phyloP scores from a whole-genome alignment of 2,329 filamentous ascomycete genomes.

The Claviceps purpurea region DNA sequence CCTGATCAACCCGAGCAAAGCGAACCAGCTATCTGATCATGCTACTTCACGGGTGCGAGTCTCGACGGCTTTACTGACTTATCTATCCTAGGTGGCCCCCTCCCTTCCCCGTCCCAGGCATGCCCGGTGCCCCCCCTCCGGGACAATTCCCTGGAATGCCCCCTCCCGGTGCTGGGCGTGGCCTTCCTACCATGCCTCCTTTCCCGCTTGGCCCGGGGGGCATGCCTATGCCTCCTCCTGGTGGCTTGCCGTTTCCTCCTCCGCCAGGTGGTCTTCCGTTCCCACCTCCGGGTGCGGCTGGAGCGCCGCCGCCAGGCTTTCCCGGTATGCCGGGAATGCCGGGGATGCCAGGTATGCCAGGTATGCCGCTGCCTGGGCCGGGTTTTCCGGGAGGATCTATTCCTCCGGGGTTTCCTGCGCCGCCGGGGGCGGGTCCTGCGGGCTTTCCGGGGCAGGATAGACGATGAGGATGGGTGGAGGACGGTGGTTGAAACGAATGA shows the following conservation, averaged over 20 bases:
- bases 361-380: slow-evolving; percentile 27
- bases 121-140: slow-evolving; percentile 28
- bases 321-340: slow-evolving; percentile 12
- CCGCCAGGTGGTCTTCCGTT: slow-evolving; percentile 23
- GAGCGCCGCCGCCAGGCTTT: slow-evolving; percentile 17
- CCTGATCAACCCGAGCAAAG: neutral
- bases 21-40: no score
- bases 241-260: slow-evolving; percentile 27
- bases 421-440: neutral
- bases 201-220: slow-evolving; percentile 24
- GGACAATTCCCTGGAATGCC: slow-evolving; percentile 26
- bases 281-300: slow-evolving; percentile 21
- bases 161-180: slow-evolving; percentile 33
- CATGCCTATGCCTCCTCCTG: slow-evolving; percentile 23
- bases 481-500: neutral
- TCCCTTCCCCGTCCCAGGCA: slow-evolving; percentile 47
- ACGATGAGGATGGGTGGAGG: slow-evolving; percentile 15
- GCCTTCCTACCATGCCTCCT: slow-evolving; percentile 32
- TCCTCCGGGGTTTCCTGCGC: slow-evolving; percentile 13
- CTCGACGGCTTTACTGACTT: neutral
- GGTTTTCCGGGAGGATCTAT: slow-evolving; percentile 27
- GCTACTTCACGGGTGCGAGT: neutral
- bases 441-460: slow-evolving; percentile 26
- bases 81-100: slow-evolving; percentile 32
- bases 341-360: slow-evolving; percentile 20